These are phyloP conservation scores for Aspergillus vadensis DNA, from an alignment of 2,329 filamentous ascomycete species.

Conservation along the genomic window DNA sequence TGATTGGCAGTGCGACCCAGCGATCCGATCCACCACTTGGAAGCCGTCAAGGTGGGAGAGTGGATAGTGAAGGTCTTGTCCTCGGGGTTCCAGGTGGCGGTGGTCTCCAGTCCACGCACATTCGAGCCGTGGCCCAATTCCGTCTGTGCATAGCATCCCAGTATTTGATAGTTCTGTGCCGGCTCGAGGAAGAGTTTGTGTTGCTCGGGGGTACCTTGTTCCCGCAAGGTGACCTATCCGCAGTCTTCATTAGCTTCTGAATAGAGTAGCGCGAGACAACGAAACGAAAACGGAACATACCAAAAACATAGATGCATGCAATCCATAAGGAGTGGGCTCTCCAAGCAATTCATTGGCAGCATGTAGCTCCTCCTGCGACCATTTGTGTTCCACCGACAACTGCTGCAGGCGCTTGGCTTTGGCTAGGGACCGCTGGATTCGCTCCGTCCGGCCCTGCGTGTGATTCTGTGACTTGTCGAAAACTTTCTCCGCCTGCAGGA, in stretches of 20 bases:
- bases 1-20: conserved; percentile 75
- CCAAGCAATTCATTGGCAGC: conserved; percentile 69
- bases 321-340: conserved; percentile 72
- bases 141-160: conserved; percentile 80
- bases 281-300: conserved; percentile 41
- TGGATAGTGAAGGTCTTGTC: conserved; percentile 76
- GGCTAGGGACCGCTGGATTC: conserved; percentile 69
- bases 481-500: conserved; percentile 68
- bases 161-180: conserved; percentile 69
- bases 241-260: conserved; percentile 15
- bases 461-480: conserved; percentile 81
- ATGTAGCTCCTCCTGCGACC: conserved; percentile 65
- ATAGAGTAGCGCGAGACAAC: background rate
- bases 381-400: conserved; percentile 66
- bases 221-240: conserved; percentile 63
- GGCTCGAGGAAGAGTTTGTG: conserved; percentile 71
- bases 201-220: conserved; percentile 73
- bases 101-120: conserved; percentile 71
- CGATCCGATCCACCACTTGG: conserved; percentile 85
- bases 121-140: conserved; percentile 79
- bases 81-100: conserved; percentile 70
- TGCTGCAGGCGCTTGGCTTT: conserved; percentile 70
- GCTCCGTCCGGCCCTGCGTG: conserved; percentile 68
- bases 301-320: conserved; percentile 72
- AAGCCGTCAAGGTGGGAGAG: conserved; percentile 71